Base-by-base conservation (phyloP, 2,329 filamentous ascomycete genomes). In the Podosphaera xanthii region DNA sequence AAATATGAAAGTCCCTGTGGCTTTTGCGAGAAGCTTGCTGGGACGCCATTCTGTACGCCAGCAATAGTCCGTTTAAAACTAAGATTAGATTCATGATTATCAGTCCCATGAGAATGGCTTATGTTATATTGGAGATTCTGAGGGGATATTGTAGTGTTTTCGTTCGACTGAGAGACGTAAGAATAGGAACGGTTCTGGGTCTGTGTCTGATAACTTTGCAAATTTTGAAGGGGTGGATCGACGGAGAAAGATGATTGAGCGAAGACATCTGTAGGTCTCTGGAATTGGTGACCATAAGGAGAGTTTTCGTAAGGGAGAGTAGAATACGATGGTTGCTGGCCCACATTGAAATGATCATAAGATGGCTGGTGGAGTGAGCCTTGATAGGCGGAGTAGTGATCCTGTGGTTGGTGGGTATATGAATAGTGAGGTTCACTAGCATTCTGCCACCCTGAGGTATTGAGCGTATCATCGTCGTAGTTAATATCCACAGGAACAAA, bases 71-170 rank as follows among this genome's bases (percentile, higher is more conserved):
- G 60, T 59, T 68, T 65, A 60, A 63, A 65, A 44, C 59, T 40
- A 10, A 60, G 35, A 31, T 62, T 61, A 8, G 63, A 56, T 4
- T 63, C 58, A n/a, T 58, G 58, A 60, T 59, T 62, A 59, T 62
- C 65, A 60, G 59, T 36, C 64, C 63, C 40, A 59, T 63, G 34
- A 65, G 67, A 14, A 57, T 63, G n/a, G 12, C 61, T 38, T 35
- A 66, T 61, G 33, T 44, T 60, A 58, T 67, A 68, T 49, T 69
- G 66, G 42, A 69, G 65, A 58, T 61, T 64, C 48, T 67, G 65
- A n/a, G 67, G 66, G 40, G 66, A 59, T 14, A 68, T 65, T 9
- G 67, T 67, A n/a, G 62, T 49, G 53, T 62, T 62, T 4, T 63
- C 62, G 5, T 56, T 38, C 14, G 56, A 54, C 22, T 57, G 60